These are phyloP conservation scores for Annulohypoxylon maeteangense DNA, from an alignment of 495 filamentous ascomycete species.

Conservation along the genomic window DNA sequence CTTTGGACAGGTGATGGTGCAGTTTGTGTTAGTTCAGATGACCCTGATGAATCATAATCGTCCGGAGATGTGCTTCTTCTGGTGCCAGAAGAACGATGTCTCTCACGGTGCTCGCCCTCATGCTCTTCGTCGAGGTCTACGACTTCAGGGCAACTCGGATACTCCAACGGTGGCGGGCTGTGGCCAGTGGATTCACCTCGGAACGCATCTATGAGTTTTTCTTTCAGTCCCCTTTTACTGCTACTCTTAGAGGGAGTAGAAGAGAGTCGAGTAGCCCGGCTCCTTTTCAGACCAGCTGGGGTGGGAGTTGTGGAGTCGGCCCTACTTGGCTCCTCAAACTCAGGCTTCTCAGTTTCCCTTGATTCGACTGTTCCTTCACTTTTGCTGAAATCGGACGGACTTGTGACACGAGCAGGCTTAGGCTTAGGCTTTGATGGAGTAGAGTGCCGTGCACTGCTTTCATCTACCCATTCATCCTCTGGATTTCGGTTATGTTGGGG, in stretches of 20 bases:
- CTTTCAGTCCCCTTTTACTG: slow-evolving; percentile 57
- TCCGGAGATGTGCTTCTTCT: slow-evolving; percentile 46
- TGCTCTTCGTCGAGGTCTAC: slow-evolving; percentile 50
- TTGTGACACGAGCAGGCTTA: slow-evolving; percentile 18
- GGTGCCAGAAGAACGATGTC: slow-evolving; percentile 42
- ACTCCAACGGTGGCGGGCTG: slow-evolving; percentile 54
- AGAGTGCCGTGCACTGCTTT: slow-evolving; percentile 33
- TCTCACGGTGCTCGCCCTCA: slow-evolving; percentile 44
- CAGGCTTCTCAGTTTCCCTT: slow-evolving; percentile 36
- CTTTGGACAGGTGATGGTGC: slow-evolving; percentile 44
- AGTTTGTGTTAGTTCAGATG: slow-evolving; percentile 46
- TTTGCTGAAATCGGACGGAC: slow-evolving; percentile 18
- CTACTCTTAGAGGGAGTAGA: slow-evolving; percentile 53
- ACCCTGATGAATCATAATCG: slow-evolving; percentile 47
- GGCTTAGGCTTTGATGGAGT: slow-evolving; percentile 24
- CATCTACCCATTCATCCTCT: slow-evolving; percentile 43
- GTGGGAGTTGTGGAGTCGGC: slow-evolving; percentile 44
- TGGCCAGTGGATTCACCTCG: slow-evolving; percentile 62
- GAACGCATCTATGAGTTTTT: slow-evolving; percentile 64
- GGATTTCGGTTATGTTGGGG: slow-evolving; percentile 33
- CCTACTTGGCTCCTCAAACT: slow-evolving; percentile 38
- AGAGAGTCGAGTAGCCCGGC: slow-evolving; percentile 58
- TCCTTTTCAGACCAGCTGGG: slow-evolving; percentile 56
- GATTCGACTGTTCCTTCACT: slow-evolving; percentile 11
- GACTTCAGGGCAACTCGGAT: slow-evolving; percentile 54